These are phyloP conservation scores for Suillus spraguei DNA, from an alignment of 768 basidiomycete genomes.

Conservation along the genomic window DNA sequence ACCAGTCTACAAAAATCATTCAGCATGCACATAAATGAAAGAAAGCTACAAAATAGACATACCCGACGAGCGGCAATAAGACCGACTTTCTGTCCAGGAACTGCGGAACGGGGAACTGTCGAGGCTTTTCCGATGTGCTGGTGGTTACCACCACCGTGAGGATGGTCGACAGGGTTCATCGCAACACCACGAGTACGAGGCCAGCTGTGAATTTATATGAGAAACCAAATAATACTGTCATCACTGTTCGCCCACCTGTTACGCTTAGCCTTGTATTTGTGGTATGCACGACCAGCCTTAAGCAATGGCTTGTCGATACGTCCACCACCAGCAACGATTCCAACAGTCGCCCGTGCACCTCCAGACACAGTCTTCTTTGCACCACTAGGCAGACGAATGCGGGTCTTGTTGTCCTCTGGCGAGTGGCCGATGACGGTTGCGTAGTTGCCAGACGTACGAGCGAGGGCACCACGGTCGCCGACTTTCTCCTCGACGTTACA, in stretches of 20 bases:
- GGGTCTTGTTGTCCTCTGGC: constrained; percentile 92
- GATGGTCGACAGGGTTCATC: constrained; percentile 98
- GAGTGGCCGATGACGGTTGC: constrained; percentile 98
- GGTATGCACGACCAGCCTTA: constrained; percentile 95
- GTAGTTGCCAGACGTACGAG: constrained; percentile 98
- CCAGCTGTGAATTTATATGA: constrained; percentile 58
- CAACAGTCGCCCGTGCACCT: constrained; percentile 86
- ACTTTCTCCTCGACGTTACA: constrained; percentile 99
- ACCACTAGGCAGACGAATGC: constrained; percentile 91
- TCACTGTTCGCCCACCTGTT: constrained; percentile 68
- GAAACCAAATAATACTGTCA: neutral
- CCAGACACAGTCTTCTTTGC: constrained; percentile 94
- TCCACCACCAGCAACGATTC: constrained; percentile 98
- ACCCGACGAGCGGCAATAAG: constrained; percentile 95
- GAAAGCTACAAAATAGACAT: constrained; percentile 36
- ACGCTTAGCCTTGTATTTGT: constrained; percentile 98
- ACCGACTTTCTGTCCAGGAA: constrained; percentile 99
- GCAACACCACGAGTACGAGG: constrained; percentile 99
- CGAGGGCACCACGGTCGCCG: constrained; percentile 96
- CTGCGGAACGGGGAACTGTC: constrained; percentile 93
- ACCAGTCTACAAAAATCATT: constrained; percentile 68
- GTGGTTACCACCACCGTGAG: constrained; percentile 99
- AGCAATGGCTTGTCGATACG: constrained; percentile 99
- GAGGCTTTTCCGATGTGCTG: constrained; percentile 99
- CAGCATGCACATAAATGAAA: neutral